Conservation (phyloP, 2,329 filamentous ascomycete genomes). For the Fusarium sublunatum region DNA sequence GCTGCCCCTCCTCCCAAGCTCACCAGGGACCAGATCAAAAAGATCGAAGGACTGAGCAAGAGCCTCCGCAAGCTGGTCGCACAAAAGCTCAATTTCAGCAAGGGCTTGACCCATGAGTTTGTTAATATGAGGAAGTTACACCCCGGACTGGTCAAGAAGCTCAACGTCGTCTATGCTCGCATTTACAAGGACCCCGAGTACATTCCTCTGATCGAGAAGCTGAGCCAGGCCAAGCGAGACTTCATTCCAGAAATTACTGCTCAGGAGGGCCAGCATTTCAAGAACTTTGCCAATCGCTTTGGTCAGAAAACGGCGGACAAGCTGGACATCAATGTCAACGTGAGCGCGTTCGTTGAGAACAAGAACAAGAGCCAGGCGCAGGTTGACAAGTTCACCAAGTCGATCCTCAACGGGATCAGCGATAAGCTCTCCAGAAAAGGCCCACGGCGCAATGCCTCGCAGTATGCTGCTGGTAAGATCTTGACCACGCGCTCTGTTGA, state of each 20-base stretch:
- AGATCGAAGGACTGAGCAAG: background rate
- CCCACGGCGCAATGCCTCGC: too few relatives aligned
- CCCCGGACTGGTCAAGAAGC: background rate
- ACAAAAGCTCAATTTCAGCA: background rate
- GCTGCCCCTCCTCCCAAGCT: background rate
- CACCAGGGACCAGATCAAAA: background rate
- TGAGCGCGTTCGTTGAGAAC: background rate
- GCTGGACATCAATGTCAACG: background rate
- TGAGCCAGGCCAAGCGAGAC: background rate
- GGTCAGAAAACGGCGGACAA: background rate
- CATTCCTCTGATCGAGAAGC: background rate
- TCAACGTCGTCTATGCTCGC: conserved; percentile 15
- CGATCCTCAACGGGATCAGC: too few relatives aligned
- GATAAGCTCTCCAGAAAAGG: too few relatives aligned
- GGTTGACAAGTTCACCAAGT: conserved; percentile 1
- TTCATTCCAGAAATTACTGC: background rate
- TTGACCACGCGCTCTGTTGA: background rate
- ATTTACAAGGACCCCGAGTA: background rate
- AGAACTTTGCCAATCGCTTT: conserved; percentile 3
- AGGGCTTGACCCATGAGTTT: background rate
- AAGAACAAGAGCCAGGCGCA: conserved; percentile 1
- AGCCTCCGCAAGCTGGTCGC: background rate
- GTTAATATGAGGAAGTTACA: background rate
- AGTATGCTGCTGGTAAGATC: too few relatives aligned
- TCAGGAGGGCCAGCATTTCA: background rate